Conservation (phyloP, 106 monocot species). For the Allium cepa region DNA sequence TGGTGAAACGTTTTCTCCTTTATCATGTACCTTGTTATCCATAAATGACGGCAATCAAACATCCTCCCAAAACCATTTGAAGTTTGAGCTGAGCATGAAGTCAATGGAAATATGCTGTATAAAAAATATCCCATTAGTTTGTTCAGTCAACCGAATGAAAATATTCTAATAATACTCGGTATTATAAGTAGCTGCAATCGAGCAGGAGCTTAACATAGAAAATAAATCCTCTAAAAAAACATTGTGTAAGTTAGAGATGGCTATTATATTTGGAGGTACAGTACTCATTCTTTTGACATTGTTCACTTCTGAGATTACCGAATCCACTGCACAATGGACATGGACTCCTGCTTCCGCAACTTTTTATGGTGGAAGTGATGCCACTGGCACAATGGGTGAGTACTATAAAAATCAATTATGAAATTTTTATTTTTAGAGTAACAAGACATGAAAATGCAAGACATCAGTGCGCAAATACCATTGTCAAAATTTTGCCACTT, state of each 20-base stretch:
- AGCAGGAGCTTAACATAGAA: background rate
- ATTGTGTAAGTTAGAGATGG: background rate
- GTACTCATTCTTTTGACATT: slow-evolving; percentile 1
- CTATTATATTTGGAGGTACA: background rate
- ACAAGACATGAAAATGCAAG: background rate
- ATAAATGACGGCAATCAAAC: background rate
- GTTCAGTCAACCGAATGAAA: background rate
- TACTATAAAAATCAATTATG: background rate
- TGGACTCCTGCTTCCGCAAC: slow-evolving; percentile 44
- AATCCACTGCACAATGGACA: background rate
- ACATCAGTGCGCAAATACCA: background rate
- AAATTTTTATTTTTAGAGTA: background rate
- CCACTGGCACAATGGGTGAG: slow-evolving; percentile 52
- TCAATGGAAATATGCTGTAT: background rate
- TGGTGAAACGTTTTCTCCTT: background rate
- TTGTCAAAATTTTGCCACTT: background rate
- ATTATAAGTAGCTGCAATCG: background rate
- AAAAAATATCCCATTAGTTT: background rate
- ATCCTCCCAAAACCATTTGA: background rate
- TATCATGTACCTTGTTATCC: background rate
- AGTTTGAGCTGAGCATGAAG: background rate
- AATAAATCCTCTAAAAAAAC: too few species aligned
- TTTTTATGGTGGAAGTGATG: slow-evolving; percentile 46
- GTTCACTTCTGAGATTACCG: background rate
- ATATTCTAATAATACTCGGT: background rate